Evolutionary conservation across 1,139 yeast species (phyloP).

Genomic region (Chernovozyma sophiae-reginae): DNA sequence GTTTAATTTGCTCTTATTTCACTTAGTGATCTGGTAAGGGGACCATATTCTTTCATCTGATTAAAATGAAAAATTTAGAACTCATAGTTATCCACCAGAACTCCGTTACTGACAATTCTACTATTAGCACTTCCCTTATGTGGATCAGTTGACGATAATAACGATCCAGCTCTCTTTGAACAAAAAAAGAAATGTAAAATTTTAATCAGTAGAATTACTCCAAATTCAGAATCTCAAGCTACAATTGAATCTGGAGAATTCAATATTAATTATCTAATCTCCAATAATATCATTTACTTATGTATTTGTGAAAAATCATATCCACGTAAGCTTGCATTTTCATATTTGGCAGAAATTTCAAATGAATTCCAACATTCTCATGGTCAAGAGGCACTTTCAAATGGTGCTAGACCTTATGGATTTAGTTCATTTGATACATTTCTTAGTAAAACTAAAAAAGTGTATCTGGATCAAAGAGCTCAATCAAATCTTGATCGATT

Average conservation of each 20-base stretch:
- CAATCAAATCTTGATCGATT: conserved; percentile 82
- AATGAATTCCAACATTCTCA: conserved; percentile 79
- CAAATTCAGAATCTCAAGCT: conserved; percentile 81
- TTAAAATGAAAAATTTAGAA: no score
- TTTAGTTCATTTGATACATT: conserved; percentile 82
- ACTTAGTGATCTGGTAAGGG: no score
- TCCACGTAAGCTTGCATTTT: conserved; percentile 85
- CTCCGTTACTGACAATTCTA: no score
- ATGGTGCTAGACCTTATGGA: conserved; percentile 78
- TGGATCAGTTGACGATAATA: conserved; percentile 88
- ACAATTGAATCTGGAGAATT: conserved; percentile 75
- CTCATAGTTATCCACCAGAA: no score
- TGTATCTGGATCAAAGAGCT: conserved; percentile 89
- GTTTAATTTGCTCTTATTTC: no score
- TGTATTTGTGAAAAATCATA: conserved; percentile 74
- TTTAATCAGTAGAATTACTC: conserved; percentile 69
- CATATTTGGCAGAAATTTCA: conserved; percentile 77
- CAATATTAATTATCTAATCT: conserved; percentile 71
- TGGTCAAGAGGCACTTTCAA: conserved; percentile 62
- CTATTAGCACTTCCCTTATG: conserved; percentile 75
- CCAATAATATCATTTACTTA: conserved; percentile 64
- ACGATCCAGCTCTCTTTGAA: conserved; percentile 52
- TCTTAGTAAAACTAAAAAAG: conserved; percentile 79
- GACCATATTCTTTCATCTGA: no score
- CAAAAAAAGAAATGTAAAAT: conserved; percentile 85